A percentile compares a stretch with the other conserved stretches of the same genome.
These are phyloP conservation scores for Termitomyces sp. DNA, from an alignment of 768 basidiomycete species.

Conservation along the genomic window DNA sequence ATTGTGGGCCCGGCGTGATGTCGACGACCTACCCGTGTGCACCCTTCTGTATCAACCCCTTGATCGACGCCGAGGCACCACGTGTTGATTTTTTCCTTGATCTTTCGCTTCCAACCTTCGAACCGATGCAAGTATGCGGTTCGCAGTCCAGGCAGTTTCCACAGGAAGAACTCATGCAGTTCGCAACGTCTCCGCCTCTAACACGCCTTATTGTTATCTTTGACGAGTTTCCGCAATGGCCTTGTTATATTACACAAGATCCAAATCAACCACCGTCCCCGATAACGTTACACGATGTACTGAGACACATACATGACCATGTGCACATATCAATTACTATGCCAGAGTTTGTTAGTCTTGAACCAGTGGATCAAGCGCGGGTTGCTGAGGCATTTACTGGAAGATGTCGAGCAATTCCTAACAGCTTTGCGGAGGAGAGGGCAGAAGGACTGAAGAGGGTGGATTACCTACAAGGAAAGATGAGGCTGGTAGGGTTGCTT, in stretches of 20 bases:
- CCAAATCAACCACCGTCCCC: not conserved
- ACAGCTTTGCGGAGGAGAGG: not conserved
- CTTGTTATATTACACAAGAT: not conserved
- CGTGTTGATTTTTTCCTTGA: constrained; percentile 1
- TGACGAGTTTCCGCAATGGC: not conserved
- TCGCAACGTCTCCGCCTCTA: not conserved
- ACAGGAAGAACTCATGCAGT: not conserved
- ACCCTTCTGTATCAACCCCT: not conserved
- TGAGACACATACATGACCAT: not conserved
- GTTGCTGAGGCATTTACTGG: not conserved
- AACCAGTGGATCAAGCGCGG: not conserved
- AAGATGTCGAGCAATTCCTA: not conserved
- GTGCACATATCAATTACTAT: not conserved
- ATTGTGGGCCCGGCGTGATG: not conserved
- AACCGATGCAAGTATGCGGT: not conserved
- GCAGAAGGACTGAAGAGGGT: not conserved
- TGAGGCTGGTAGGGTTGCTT: not conserved
- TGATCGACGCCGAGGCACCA: constrained; percentile 2
- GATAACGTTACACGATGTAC: not conserved
- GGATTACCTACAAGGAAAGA: constrained; percentile 1
- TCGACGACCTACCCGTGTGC: not conserved
- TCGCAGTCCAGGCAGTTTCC: not conserved
- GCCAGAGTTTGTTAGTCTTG: not conserved
- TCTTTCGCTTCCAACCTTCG: not conserved
- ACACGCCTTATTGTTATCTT: not conserved